These are phyloP conservation scores for Pichia rugopelliculosa DNA, from an alignment of 805 yeast species.

Conservation along the genomic window DNA sequence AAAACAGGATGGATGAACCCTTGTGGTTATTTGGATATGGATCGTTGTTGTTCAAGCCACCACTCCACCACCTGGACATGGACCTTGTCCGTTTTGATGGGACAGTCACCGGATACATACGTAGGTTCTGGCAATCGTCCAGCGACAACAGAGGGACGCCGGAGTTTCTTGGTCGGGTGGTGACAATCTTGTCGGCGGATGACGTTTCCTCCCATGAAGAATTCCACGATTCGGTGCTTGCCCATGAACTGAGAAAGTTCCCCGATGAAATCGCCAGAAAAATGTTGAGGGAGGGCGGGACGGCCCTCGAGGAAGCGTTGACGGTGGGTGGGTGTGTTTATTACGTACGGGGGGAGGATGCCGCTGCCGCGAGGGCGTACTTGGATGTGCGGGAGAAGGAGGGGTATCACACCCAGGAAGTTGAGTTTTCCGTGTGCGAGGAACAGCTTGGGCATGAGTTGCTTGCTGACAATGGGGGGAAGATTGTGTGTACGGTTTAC, in stretches of 20 bases:
- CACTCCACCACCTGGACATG: slow-evolving; percentile 1
- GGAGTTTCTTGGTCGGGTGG: neutral
- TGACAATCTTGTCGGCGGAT: neutral
- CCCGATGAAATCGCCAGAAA: neutral
- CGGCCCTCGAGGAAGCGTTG: neutral
- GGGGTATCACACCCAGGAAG: neutral
- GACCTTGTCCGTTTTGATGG: neutral
- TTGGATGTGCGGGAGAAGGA: neutral
- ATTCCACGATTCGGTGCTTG: neutral
- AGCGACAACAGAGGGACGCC: neutral
- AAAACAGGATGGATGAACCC: neutral
- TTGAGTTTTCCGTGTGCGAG: neutral
- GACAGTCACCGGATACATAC: neutral
- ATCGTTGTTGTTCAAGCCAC: slow-evolving; percentile 4
- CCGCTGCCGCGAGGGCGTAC: neutral
- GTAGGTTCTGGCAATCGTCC: neutral
- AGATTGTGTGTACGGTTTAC: slow-evolving; percentile 52
- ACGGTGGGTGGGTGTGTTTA: neutral
- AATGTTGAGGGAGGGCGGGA: neutral
- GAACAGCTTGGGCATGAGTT: neutral
- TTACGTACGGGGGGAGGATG: neutral
- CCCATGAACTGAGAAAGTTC: neutral
- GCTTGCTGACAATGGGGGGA: neutral
- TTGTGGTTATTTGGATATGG: slow-evolving; percentile 7
- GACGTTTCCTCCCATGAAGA: neutral